Conservation (phyloP, 176 grass and related monocot genomes). For the Cenchrus fungigraminus region DNA sequence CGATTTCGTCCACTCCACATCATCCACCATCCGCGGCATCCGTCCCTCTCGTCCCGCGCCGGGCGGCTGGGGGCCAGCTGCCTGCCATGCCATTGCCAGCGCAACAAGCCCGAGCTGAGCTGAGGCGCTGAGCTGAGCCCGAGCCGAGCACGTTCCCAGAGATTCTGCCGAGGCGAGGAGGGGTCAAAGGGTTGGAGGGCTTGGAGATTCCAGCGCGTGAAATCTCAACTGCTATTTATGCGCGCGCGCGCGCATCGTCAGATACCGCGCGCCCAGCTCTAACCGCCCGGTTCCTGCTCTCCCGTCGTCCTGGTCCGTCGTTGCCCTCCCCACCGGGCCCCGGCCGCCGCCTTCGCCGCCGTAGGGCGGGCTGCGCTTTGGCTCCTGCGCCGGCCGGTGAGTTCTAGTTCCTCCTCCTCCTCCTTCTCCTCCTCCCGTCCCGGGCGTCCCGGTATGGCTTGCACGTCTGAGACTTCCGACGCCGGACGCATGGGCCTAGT, state of each 20-base stretch:
- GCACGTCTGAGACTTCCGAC: constrained; percentile 7
- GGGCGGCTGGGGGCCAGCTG: too few relatives aligned
- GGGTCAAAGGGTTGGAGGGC: neutral
- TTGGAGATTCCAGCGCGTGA: constrained; percentile 35
- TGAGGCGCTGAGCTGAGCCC: too few relatives aligned
- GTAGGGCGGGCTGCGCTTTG: neutral
- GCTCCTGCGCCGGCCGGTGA: constrained; percentile 22
- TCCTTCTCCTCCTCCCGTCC: neutral
- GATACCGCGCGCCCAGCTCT: constrained; percentile 1
- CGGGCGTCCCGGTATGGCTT: neutral
- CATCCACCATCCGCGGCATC: neutral
- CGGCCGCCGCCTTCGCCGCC: constrained; percentile 5
- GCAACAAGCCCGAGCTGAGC: too few relatives aligned
- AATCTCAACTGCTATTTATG: constrained; percentile 27
- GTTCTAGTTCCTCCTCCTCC: neutral
- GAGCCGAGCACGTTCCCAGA: neutral
- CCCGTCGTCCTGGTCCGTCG: neutral
- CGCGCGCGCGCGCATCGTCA: neutral
- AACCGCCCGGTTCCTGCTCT: neutral
- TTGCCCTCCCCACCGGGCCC: neutral
- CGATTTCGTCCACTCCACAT: neutral
- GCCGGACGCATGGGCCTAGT: neutral
- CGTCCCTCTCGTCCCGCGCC: neutral
- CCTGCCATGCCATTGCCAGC: too few relatives aligned
- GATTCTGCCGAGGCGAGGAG: constrained; percentile 10